Evolutionary conservation across 768 basidiomycete genomes (phyloP).

Genomic region (Boletus rubescentipes): DNA sequence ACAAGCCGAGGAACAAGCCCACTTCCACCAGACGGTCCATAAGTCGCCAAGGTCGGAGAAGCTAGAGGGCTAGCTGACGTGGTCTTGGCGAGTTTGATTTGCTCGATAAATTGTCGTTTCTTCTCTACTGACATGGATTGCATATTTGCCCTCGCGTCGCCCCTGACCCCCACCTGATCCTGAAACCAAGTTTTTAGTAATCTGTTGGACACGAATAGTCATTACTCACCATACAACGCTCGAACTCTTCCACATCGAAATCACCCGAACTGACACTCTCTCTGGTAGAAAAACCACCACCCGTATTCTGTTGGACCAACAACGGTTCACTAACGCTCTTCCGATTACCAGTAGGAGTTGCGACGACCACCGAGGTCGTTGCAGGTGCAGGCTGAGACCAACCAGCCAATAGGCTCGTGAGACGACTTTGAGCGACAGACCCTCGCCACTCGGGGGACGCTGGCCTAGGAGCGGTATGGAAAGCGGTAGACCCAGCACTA

Average conservation of each 20-base stretch:
- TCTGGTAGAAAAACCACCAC: slow-evolving; percentile 27
- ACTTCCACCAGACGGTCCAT: slow-evolving; percentile 57
- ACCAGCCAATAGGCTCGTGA: slow-evolving; percentile 66
- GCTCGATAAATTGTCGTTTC: slow-evolving; percentile 65
- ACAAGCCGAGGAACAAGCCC: slow-evolving; percentile 63
- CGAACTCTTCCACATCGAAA: slow-evolving; percentile 50
- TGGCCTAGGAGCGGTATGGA: slow-evolving; percentile 17
- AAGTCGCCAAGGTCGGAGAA: slow-evolving; percentile 44
- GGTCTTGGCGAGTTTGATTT: slow-evolving; percentile 41
- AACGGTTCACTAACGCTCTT: slow-evolving; percentile 75
- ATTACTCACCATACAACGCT: slow-evolving; percentile 64
- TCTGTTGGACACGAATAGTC: neutral
- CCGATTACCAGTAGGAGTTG: slow-evolving; percentile 39
- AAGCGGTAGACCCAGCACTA: slow-evolving; percentile 24
- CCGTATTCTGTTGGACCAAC: slow-evolving; percentile 48
- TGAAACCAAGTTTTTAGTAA: slow-evolving; percentile 30
- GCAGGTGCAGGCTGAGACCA: slow-evolving; percentile 56
- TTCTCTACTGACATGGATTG: slow-evolving; percentile 56
- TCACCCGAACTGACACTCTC: slow-evolving; percentile 35
- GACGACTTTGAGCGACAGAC: slow-evolving; percentile 54
- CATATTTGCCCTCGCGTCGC: slow-evolving; percentile 64
- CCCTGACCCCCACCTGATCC: slow-evolving; percentile 75
- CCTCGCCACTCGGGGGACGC: slow-evolving; percentile 49
- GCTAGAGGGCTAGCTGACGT: slow-evolving; percentile 27
- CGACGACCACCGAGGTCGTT: slow-evolving; percentile 30